Evolutionary conservation across 192 early-diverging fungal species (phyloP), one percentile per base, ranked within the genome.

Genomic region (Coemansia biformis): DNA sequence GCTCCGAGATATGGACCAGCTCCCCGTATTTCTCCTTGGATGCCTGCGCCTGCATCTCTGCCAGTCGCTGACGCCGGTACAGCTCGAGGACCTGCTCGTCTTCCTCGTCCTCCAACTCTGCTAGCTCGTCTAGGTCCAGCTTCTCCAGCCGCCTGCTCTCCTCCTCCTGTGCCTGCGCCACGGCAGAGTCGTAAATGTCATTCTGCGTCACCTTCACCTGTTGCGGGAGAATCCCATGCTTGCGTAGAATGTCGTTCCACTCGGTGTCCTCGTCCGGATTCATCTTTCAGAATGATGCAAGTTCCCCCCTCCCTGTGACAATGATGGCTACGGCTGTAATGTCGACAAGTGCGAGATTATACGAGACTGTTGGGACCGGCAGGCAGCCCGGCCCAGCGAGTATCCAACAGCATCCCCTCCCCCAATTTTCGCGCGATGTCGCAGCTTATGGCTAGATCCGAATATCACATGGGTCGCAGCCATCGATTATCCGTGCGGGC

Each of bases 181-280:
- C 67, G 0, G 65, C 54, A 10, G 57, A 58, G 58, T 73, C 69
- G 54, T 73, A 73, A 23, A 73, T 73, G 35, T 73, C 69, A 34
- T 73, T 73, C 23, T 73, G 69, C 13, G 69, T 73, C 30, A 73
- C 82, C 71, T 73, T 73, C 37, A 73, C 32, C 60, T 89, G 92
- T 49, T 82, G 79, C 13, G 88, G 89, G 34, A 98, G 76, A 52
- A 95, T 93, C 16, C 92, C 96, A 48, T 87, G 85, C 34, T 81
- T 87, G 42, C 93, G 86, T 39, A 98, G 78, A 43, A 93, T 88
- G 54, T 96, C 92, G 73, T 98, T 93, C 93, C 95, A 82, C 76
- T 82, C 81, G n/a, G 81, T 82, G 57, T 82, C 81, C 55, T 82
- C 81, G 38, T 82, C 62, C 23, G 78, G 80, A 42, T 82, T 67